These are phyloP conservation scores for Rhizophagus sp. DNA, from an alignment of 192 early-diverging fungal genomes.

Conservation along the genomic window DNA sequence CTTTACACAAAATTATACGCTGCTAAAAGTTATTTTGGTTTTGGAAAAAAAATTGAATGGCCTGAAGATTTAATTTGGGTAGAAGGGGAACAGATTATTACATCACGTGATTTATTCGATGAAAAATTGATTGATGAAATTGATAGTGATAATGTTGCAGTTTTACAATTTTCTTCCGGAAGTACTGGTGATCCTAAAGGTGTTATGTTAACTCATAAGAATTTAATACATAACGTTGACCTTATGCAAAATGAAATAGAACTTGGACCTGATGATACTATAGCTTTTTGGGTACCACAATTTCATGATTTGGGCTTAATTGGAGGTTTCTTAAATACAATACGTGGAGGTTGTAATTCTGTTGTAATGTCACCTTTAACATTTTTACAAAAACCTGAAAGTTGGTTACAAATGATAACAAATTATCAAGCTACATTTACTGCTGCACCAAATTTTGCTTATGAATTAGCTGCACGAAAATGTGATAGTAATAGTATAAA, in stretches of 20 bases:
- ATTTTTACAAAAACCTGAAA: conserved; percentile 22
- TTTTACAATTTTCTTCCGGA: conserved; percentile 28
- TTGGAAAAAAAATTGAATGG: conserved; percentile 20
- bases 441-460: conserved; percentile 23
- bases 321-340: conserved; percentile 24
- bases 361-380: conserved; percentile 24
- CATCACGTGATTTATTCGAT: not conserved
- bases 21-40: not conserved
- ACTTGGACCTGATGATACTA: not conserved
- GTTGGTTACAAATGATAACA: conserved; percentile 25
- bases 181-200: conserved; percentile 28
- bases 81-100: not conserved
- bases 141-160: conserved; percentile 16
- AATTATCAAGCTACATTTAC: conserved; percentile 25
- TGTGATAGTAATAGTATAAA: not conserved
- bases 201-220: conserved; percentile 13
- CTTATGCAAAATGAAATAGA: conserved; percentile 21
- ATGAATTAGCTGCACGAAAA: conserved; percentile 23
- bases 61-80: conserved; percentile 28
- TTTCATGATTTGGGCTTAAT: conserved; percentile 23
- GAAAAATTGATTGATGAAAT: conserved; percentile 20
- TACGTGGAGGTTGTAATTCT: conserved; percentile 18
- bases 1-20: conserved; percentile 9
- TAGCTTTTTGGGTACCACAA: conserved; percentile 28
- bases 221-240: conserved; percentile 20